Conservation (phyloP, 176 grass and related monocot species). For the Rhipidocladum racemiflorum region DNA sequence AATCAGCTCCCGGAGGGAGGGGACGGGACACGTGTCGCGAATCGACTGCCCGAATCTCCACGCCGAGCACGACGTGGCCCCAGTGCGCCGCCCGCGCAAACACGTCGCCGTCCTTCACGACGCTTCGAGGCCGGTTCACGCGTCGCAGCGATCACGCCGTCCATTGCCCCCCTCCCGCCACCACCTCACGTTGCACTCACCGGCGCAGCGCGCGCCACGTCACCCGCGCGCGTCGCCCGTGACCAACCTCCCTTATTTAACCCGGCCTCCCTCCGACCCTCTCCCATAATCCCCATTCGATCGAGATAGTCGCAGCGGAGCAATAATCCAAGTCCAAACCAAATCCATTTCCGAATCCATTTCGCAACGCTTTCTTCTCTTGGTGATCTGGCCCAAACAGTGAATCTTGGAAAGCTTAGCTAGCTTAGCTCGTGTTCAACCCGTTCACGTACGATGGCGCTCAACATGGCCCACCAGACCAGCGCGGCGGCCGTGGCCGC, state of each 20-base stretch:
- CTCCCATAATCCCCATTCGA: neutral
- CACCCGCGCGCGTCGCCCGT: neutral
- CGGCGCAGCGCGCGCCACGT: slow-evolving; percentile 51
- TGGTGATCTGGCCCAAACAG: neutral
- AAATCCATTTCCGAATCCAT: slow-evolving; percentile 35
- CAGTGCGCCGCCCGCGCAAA: neutral
- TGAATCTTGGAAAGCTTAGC: neutral
- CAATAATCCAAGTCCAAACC: neutral
- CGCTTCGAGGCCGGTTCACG: slow-evolving; percentile 49
- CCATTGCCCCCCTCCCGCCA: neutral
- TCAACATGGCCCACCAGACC: slow-evolving; percentile 64
- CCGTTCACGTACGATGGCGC: slow-evolving; percentile 37
- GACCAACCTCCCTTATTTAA: slow-evolving; percentile 32
- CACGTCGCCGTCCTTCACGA: slow-evolving; percentile 26
- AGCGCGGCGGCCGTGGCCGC: slow-evolving; percentile 25
- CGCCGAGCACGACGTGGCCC: slow-evolving; percentile 24
- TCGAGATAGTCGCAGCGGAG: slow-evolving; percentile 19
- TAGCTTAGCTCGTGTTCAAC: neutral
- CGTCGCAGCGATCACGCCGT: slow-evolving; percentile 6
- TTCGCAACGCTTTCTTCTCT: neutral
- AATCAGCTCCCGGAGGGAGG: neutral
- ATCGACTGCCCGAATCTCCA: neutral
- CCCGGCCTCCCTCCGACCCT: neutral
- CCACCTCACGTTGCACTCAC: slow-evolving; percentile 38
- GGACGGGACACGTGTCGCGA: slow-evolving; percentile 10